Conservation (phyloP, 805 yeast genomes). For the Ogataea pilisensis region DNA sequence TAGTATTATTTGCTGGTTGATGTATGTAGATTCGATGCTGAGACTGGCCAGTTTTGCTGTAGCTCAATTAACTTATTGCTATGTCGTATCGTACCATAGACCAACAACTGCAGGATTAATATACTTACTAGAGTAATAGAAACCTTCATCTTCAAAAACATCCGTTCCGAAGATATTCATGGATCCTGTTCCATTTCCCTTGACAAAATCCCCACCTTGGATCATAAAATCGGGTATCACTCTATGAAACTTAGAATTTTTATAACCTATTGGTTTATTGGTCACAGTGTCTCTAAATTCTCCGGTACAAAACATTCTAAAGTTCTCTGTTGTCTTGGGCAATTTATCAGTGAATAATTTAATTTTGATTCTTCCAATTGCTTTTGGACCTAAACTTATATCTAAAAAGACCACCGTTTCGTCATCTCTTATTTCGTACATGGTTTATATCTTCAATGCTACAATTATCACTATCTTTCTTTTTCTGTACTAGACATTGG, state of each 20-base stretch:
- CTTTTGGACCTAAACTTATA: constrained; percentile 29
- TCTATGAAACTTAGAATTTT: constrained; percentile 35
- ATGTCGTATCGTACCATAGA: too few species aligned
- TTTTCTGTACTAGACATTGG: too few species aligned
- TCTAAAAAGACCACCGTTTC: constrained; percentile 22
- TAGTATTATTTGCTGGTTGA: too few species aligned
- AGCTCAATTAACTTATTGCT: too few species aligned
- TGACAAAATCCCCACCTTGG: constrained; percentile 32
- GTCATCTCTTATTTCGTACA: neutral
- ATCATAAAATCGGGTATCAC: constrained; percentile 40
- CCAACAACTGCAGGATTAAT: too few species aligned
- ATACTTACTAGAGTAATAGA: constrained; percentile 28
- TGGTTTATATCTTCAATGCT: neutral
- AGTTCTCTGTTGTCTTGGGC: constrained; percentile 47
- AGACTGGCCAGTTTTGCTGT: too few species aligned
- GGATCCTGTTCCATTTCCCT: constrained; percentile 43
- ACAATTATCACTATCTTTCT: too few species aligned
- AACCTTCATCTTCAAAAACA: constrained; percentile 43
- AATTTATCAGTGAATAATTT: constrained; percentile 36
- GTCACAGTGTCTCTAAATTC: constrained; percentile 32
- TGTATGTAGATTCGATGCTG: too few species aligned
- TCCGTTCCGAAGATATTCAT: constrained; percentile 37
- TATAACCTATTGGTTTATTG: constrained; percentile 42
- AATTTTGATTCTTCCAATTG: constrained; percentile 42
- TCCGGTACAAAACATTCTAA: constrained; percentile 51